Conservation (phyloP, 768 basidiomycete species). For the Strobilomyces confusus region DNA sequence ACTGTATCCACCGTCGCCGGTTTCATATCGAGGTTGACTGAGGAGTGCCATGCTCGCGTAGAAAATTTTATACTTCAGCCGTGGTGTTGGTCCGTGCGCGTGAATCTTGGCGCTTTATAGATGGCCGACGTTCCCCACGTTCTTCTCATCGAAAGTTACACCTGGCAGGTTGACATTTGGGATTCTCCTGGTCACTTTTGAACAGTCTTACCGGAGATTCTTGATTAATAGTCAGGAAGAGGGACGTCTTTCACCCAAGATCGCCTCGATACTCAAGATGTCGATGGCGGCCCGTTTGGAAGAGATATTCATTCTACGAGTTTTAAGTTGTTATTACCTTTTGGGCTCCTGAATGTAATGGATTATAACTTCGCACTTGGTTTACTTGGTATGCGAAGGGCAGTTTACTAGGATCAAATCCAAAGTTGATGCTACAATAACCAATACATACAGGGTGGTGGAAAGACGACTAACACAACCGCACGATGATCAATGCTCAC, state of each 20-base stretch:
- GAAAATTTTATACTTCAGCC: slow-evolving; percentile 22
- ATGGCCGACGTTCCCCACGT: not conserved
- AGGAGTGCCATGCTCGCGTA: slow-evolving; percentile 21
- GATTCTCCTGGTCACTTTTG: slow-evolving; percentile 37
- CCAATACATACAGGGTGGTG: not conserved
- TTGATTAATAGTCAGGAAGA: slow-evolving; percentile 64
- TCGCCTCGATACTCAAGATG: slow-evolving; percentile 45
- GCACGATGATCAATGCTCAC: slow-evolving; percentile 55
- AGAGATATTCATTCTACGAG: slow-evolving; percentile 37
- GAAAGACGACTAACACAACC: not conserved
- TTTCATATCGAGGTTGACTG: slow-evolving; percentile 42
- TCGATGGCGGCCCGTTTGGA: slow-evolving; percentile 65
- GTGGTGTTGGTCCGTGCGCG: slow-evolving; percentile 51
- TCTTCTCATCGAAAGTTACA: slow-evolving; percentile 62
- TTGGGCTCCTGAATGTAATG: too few species aligned
- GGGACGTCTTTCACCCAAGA: slow-evolving; percentile 60
- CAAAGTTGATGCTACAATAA: not conserved
- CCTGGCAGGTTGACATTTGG: slow-evolving; percentile 74
- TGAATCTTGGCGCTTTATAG: slow-evolving; percentile 17
- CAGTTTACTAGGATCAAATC: too few species aligned
- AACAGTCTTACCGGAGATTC: slow-evolving; percentile 36
- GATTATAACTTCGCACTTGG: too few species aligned
- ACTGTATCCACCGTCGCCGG: slow-evolving; percentile 27
- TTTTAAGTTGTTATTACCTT: too few species aligned
- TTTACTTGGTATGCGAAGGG: too few species aligned